These are phyloP conservation scores for Backusella luteola DNA, from an alignment of 192 early-diverging fungal species.

Conservation along the genomic window DNA sequence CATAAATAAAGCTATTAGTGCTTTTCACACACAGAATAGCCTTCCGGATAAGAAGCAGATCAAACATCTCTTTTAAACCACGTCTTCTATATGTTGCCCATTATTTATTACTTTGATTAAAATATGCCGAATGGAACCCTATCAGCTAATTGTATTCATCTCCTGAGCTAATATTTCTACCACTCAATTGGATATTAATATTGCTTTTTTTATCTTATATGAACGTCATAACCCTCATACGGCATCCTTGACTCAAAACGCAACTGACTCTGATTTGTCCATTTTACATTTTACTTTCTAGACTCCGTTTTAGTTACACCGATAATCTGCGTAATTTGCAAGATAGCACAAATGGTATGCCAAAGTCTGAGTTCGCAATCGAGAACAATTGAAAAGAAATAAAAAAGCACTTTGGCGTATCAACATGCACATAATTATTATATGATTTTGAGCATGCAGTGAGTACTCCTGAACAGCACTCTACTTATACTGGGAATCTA, in stretches of 20 bases:
- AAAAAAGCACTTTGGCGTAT: background rate
- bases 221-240: background rate
- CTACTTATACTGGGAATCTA: background rate
- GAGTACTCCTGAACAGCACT: background rate
- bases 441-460: background rate
- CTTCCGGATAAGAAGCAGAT: background rate
- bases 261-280: background rate
- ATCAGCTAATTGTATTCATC: background rate
- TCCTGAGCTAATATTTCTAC: background rate
- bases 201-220: background rate
- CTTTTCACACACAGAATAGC: background rate
- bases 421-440: background rate
- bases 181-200: background rate
- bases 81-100: background rate
- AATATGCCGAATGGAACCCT: background rate
- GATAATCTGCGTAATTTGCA: background rate
- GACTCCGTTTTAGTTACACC: background rate
- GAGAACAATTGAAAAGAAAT: background rate
- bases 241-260: background rate
- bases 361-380: background rate
- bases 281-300: background rate
- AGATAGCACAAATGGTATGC: background rate
- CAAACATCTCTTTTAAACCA: background rate
- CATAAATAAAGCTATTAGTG: background rate
- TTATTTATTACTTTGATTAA: background rate